phyloP scores from a whole-genome alignment of 1,284 basidiomycete species.

The Ceratobasidium sp. region DNA sequence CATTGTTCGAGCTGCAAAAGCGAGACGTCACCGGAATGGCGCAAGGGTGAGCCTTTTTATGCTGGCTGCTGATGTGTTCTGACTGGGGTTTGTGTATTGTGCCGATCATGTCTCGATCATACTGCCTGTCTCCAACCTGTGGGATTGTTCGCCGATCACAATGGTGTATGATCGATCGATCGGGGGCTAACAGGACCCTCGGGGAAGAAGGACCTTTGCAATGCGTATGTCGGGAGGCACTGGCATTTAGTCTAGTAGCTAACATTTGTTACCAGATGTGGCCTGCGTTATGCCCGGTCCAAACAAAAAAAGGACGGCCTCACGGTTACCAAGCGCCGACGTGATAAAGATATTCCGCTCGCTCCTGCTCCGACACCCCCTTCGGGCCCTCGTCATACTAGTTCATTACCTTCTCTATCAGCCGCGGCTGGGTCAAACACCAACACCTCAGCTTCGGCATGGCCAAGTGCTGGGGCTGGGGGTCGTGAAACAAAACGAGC shows the following conservation, averaged over 20 bases:
- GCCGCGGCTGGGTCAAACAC: background rate
- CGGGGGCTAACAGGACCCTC: conserved; percentile 60
- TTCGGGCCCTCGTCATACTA: background rate
- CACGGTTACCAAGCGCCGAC: conserved; percentile 37
- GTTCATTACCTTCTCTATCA: background rate
- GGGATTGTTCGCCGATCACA: conserved; percentile 13
- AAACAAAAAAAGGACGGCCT: conserved; percentile 80
- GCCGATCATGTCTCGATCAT: conserved; percentile 24
- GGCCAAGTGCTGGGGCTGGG: conserved; percentile 1
- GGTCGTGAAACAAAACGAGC: background rate
- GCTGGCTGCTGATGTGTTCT: conserved; percentile 42
- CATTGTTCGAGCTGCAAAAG: conserved; percentile 85
- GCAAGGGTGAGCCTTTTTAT: conserved; percentile 63
- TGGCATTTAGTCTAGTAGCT: conserved; percentile 43
- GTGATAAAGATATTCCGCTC: conserved; percentile 26
- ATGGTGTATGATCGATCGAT: conserved; percentile 31
- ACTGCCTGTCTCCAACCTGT: background rate
- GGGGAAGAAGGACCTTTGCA: conserved; percentile 91
- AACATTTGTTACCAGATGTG: conserved; percentile 62
- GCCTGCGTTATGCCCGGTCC: conserved; percentile 79
- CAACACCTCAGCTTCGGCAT: background rate
- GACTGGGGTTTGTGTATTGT: background rate
- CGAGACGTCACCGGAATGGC: conserved; percentile 90
- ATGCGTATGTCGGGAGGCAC: conserved; percentile 71
- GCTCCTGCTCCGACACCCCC: conserved; percentile 11